phyloP scores from a whole-genome alignment of 2,329 filamentous ascomycete species.

The Calonectria pteridis region DNA sequence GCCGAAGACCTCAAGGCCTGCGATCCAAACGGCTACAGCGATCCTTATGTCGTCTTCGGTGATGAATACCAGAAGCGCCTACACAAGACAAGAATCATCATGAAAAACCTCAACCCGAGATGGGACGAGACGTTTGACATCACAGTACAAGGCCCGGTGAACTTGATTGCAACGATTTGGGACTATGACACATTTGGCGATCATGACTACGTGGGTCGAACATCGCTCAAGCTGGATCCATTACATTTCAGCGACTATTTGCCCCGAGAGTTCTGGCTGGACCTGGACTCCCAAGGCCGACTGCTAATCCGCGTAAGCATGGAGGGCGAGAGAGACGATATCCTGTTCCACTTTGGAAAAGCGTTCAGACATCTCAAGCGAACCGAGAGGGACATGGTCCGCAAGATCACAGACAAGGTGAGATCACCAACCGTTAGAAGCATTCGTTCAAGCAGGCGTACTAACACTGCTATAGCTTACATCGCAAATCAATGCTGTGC shows the following conservation, averaged over 20 bases:
- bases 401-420: constrained; percentile 98
- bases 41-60: constrained; percentile 96
- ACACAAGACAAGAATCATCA: constrained; percentile 93
- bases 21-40: constrained; percentile 92
- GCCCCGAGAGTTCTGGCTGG: constrained; percentile 96
- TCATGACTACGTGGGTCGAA: constrained; percentile 96
- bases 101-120: constrained; percentile 89
- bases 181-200: constrained; percentile 98
- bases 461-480: constrained; percentile 82
- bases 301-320: constrained; percentile 93
- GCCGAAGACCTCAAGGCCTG: constrained; percentile 98
- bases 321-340: constrained; percentile 98
- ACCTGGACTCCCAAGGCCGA: constrained; percentile 94
- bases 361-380: constrained; percentile 95
- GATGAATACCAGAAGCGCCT: constrained; percentile 98
- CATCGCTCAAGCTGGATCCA: constrained; percentile 98
- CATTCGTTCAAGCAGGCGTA: constrained; percentile 24
- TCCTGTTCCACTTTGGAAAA: constrained; percentile 98
- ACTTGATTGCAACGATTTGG: constrained; percentile 97
- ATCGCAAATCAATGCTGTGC: constrained; percentile 89
- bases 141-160: constrained; percentile 89
- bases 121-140: constrained; percentile 99
- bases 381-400: constrained; percentile 97
- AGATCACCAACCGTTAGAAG: not conserved
- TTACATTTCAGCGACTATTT: constrained; percentile 96